Percentiles rank a stretch among this genome's conserved stretches.
Evolutionary conservation across 331 rosid species (phyloP).

Genomic region (Cydonia oblonga): DNA sequence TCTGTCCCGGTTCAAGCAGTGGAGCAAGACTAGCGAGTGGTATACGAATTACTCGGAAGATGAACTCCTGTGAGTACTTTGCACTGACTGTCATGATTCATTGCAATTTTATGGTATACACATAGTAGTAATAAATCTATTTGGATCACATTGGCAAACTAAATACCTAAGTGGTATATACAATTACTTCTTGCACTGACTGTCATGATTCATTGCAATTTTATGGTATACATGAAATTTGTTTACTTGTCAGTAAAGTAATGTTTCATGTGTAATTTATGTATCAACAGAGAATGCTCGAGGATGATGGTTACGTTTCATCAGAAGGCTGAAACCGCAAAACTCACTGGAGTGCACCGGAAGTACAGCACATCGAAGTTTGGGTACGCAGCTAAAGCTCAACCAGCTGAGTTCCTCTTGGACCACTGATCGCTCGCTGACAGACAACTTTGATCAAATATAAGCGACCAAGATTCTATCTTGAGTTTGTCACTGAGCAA

Average conservation of each 20-base stretch:
- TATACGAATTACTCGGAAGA: slow-evolving; percentile 52
- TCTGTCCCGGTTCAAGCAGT: slow-evolving; percentile 34
- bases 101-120: not conserved
- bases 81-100: not conserved
- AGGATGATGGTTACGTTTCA: slow-evolving; percentile 65
- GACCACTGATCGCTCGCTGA: not conserved
- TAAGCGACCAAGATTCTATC: not conserved
- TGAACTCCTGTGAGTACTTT: slow-evolving; percentile 55
- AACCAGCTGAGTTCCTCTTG: slow-evolving; percentile 48
- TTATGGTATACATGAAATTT: too few species aligned
- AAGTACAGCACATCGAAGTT: slow-evolving; percentile 58
- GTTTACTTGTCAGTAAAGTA: not conserved
- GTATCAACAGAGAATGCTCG: slow-evolving; percentile 55
- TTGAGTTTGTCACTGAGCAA: slow-evolving; percentile 12
- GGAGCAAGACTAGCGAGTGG: slow-evolving; percentile 73
- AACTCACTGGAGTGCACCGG: slow-evolving; percentile 57
- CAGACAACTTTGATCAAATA: not conserved
- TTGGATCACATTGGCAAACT: not conserved
- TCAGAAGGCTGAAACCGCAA: slow-evolving; percentile 55
- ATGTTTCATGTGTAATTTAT: not conserved
- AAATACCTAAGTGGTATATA: too few species aligned
- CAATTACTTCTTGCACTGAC: too few species aligned
- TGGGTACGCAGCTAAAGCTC: slow-evolving; percentile 52
- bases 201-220: too few species aligned
- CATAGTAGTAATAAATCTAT: not conserved